Base-by-base conservation (phyloP, 2,329 filamentous ascomycete species). In the Penicillium sp. region DNA sequence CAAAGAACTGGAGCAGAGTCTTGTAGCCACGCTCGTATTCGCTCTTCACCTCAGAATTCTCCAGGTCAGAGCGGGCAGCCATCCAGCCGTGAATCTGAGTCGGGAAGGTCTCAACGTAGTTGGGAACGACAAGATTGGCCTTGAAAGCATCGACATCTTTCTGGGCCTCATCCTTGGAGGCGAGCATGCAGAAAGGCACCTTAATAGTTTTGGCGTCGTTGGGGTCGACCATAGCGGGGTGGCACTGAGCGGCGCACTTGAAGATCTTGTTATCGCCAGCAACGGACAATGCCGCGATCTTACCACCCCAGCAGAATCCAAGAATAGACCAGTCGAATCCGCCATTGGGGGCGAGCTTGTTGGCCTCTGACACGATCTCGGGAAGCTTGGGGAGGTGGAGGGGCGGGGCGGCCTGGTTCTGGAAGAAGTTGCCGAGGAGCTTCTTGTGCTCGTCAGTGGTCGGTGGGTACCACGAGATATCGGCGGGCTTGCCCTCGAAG, bases 401-500 rank as follows among this genome's bases (percentile, higher is more conserved):
- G 29, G 83, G 81, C n/a, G 84, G 84, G 3, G 81, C 81, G 29
- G 83, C 85, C 58, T 79, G 73, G 52, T 78, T 82, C 56, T 79
- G 66, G 76, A 87, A 86, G 77, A 85, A 87, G 57, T 83, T 72
- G 58, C 82, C 81, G 14, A 87, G 77, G 69, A 85, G 85, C 73
- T 83, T 67, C 62, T 80, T 79, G 73, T 87, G 84, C 57, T 87
- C 85, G 42, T 85, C 77, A 59, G 76, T 86, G 68, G 84, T 78
- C 16, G 84, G 84, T 0, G 84, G 84, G 70, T 84, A 86, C 82
- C 83, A 86, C 51, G 76, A 78, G 65, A 87, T 84, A 64, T 84
- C 82, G 58, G 81, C 85, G 35, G 90, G 89, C 63, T 84, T 82
- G 72, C 90, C 92, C 58, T 90, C 84, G 79, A 96, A 96, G 82